Base-by-base conservation (phyloP, 768 basidiomycete genomes). In the Tylopilus sp. region DNA sequence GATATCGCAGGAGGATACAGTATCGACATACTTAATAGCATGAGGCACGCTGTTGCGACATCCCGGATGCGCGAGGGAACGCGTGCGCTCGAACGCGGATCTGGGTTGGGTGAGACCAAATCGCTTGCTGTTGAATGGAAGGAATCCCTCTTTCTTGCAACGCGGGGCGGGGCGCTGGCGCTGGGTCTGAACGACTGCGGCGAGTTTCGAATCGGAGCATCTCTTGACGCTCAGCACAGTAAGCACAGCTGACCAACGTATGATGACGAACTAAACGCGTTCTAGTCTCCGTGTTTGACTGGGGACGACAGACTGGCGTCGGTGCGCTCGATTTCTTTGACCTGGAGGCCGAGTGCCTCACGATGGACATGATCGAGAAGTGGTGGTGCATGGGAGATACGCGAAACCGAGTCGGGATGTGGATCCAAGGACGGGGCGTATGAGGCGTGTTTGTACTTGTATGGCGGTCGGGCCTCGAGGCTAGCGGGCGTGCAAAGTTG, bases 1-100 rank as follows among this genome's bases (percentile, higher is more conserved):
- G 93, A 96, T 58, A 74, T 95, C 40, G 90, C 90, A 3, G 93
- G 92, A 2, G 93, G 93, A 6, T 95, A 95, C 67, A 82, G 80
- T 43, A 64, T 85, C 31, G 86, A 89, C 61, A 81, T 95, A 16
- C 87, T 92, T 81, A 77, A 71, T 42, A 75, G 81, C 21, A 94
- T 94, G 93, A 76, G 93, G 44, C 82, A 84, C 45, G 84, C 89
- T 0, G 92, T 95, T 1, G 72, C 77, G 6, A 78, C 85, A 1
- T 84, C 91, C 3, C 75, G 87, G 50, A 80, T 88, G 72, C 75
- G 87, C 12, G 82, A 92, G 62, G 83, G 84, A 3, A 61, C 65
- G 31, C 70, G 74, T 11, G 64, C 74, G 29, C 65, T 69, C 26
- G 57, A 50, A 26, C 47, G 45, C 13, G 48, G 45, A 19, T 50